A percentile compares a stretch with the other conserved stretches of the same genome.
These are phyloP conservation scores for Elaphomyces granulatus DNA, from an alignment of 495 filamentous ascomycete genomes.

Conservation along the genomic window DNA sequence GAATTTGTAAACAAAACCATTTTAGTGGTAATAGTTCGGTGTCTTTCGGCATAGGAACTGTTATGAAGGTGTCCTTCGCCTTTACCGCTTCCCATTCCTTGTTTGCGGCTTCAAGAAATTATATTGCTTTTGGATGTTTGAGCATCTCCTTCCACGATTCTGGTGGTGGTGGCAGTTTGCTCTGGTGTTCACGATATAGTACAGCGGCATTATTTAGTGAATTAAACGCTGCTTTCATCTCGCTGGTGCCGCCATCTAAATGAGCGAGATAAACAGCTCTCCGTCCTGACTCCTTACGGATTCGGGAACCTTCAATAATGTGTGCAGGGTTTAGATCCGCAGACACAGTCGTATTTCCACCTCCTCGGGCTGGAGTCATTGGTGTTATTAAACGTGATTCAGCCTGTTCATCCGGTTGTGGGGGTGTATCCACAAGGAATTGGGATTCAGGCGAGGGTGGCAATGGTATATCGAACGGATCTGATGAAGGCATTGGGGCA, in stretches of 20 bases:
- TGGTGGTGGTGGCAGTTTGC: not conserved
- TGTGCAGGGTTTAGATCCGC: not conserved
- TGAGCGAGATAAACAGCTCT: not conserved
- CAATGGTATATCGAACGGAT: not conserved
- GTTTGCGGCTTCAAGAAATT: not conserved
- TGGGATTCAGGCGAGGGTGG: not conserved
- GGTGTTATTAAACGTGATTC: not conserved
- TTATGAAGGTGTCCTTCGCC: not conserved
- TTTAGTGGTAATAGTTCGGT: not conserved
- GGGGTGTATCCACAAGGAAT: not conserved
- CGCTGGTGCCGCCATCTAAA: not conserved
- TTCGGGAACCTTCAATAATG: not conserved
- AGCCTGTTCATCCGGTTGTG: not conserved
- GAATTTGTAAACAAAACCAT: conserved; percentile 13
- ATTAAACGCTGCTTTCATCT: not conserved
- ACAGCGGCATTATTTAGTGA: not conserved
- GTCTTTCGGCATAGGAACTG: not conserved
- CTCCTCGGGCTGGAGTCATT: not conserved
- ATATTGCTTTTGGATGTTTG: not conserved
- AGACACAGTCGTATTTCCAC: not conserved
- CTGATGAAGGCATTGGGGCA: not conserved
- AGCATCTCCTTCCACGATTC: not conserved
- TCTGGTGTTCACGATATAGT: not conserved
- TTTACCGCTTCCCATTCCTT: not conserved
- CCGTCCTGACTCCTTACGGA: not conserved